These are phyloP conservation scores for Acanthochlamys bracteata DNA, from an alignment of 106 monocot species.

Conservation along the genomic window DNA sequence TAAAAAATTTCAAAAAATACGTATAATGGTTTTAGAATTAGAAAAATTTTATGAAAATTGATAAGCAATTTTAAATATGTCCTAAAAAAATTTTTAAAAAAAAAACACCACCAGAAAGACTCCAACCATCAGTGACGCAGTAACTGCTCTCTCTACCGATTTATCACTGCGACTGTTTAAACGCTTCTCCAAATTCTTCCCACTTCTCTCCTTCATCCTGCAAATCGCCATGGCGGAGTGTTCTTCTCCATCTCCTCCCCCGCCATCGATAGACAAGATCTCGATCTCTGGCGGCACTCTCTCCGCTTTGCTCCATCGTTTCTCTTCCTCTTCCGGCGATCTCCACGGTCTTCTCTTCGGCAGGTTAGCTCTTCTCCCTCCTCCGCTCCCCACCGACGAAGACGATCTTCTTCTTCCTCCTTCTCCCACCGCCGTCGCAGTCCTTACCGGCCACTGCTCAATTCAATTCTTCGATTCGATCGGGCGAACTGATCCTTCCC, in stretches of 20 bases:
- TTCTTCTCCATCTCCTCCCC: conserved; percentile 16
- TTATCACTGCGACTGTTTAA: no score
- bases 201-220: no score
- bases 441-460: conserved; percentile 36
- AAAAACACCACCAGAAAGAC: no score
- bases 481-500: conserved; percentile 35
- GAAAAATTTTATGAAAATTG: no score
- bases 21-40: no score
- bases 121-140: no score
- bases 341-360: not conserved
- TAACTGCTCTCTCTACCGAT: no score
- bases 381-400: conserved; percentile 10
- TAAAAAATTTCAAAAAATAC: no score
- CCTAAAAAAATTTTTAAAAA: no score
- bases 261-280: conserved; percentile 8
- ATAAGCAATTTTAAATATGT: no score
- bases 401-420: not conserved
- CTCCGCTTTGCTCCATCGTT: not conserved
- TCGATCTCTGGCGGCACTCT: not conserved
- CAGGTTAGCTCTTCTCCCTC: not conserved
- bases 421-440: conserved; percentile 32
- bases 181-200: no score
- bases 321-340: not conserved
- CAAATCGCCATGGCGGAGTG: not conserved
- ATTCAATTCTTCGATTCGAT: conserved; percentile 77